These are phyloP conservation scores for Chaetomiaceae sp. DNA, from an alignment of 2,329 filamentous ascomycete species.

Conservation along the genomic window DNA sequence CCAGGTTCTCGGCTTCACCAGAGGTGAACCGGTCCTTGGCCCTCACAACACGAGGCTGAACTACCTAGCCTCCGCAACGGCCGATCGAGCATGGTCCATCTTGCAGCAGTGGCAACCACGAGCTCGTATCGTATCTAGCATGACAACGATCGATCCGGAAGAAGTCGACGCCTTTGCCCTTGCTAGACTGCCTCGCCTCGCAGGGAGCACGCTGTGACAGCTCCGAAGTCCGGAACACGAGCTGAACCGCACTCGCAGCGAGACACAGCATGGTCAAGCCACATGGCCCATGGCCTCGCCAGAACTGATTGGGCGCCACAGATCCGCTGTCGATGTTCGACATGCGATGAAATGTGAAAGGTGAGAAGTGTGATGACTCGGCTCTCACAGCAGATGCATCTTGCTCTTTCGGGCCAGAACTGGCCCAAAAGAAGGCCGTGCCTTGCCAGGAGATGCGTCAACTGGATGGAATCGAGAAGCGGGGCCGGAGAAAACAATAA, in stretches of 20 bases:
- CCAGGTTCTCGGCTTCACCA: no score
- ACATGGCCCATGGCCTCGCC: not conserved
- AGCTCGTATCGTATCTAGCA: not conserved
- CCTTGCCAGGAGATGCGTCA: not conserved
- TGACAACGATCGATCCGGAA: not conserved
- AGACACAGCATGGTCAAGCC: constrained; percentile 10
- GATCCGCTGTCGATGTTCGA: not conserved
- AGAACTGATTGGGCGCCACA: constrained; percentile 12
- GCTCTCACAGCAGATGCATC: not conserved
- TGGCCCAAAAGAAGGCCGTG: not conserved
- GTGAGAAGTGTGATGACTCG: constrained; percentile 4
- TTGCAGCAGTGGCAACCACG: constrained; percentile 5
- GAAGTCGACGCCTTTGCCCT: not conserved
- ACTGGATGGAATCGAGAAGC: no score
- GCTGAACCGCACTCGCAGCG: not conserved
- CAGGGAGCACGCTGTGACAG: not conserved
- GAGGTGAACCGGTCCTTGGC: not conserved
- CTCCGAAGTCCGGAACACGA: not conserved
- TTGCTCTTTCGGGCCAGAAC: not conserved
- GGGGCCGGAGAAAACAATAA: no score
- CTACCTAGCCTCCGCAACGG: not conserved
- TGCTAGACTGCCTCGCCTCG: not conserved
- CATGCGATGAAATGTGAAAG: not conserved
- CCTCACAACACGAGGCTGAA: not conserved
- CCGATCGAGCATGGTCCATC: constrained; percentile 2